Conservation (phyloP, 202 grass and related monocot species). For the Schoenoplectus triqueter region DNA sequence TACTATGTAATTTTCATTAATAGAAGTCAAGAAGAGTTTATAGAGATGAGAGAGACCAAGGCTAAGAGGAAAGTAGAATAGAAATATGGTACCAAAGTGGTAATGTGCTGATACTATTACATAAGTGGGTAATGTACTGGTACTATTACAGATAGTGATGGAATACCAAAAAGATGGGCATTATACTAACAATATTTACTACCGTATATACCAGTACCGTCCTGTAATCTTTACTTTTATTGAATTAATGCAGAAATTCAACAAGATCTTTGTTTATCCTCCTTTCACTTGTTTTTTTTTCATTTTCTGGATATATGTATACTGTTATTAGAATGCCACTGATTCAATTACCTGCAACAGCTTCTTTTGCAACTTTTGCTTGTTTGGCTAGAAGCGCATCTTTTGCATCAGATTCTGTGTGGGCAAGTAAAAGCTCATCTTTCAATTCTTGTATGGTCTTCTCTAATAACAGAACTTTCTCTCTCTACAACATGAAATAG, state of each 20-base stretch:
- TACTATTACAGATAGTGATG: conserved; percentile 18
- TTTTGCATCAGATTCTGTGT: conserved; percentile 37
- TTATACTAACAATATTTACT: not conserved
- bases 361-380: conserved; percentile 54
- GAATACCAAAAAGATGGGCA: conserved; percentile 7
- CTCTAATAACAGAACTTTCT: conserved; percentile 34
- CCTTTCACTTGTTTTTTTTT: not conserved
- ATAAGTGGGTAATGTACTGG: not conserved
- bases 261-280: not conserved
- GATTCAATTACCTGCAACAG: conserved; percentile 44
- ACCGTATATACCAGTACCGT: not conserved
- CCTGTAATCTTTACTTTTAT: conserved; percentile 16
- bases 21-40: too few relatives aligned
- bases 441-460: conserved; percentile 41
- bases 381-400: conserved; percentile 50
- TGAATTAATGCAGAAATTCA: not conserved
- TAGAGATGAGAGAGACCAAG: too few relatives aligned
- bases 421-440: conserved; percentile 39
- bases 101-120: not conserved
- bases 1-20: too few relatives aligned
- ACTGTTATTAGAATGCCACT: not conserved
- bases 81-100: not conserved
- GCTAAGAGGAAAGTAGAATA: not conserved
- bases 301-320: not conserved
- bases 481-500: conserved; percentile 26